phyloP scores from a whole-genome alignment of 495 filamentous ascomycete genomes.

The Trichoderma reesei region DNA sequence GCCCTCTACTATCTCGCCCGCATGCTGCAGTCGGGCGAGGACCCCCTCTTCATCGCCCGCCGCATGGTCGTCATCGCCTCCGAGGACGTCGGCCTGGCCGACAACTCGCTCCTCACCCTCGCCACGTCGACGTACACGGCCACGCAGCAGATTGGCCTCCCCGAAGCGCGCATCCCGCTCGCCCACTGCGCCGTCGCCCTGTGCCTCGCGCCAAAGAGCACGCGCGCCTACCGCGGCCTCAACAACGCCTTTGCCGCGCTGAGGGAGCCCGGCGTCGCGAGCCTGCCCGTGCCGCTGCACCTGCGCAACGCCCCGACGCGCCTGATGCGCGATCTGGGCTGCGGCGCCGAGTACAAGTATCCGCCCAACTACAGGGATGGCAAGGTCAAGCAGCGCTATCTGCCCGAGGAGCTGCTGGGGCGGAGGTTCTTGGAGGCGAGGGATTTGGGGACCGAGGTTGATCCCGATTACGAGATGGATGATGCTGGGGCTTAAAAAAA shows the following conservation, averaged over 20 bases:
- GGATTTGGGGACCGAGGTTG: slow-evolving; percentile 70
- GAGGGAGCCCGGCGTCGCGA: slow-evolving; percentile 67
- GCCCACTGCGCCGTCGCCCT: slow-evolving; percentile 82
- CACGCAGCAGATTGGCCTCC: slow-evolving; percentile 83
- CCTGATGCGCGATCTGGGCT: slow-evolving; percentile 86
- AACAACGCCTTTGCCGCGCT: slow-evolving; percentile 66
- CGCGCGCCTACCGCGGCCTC: slow-evolving; percentile 73
- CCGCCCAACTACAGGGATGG: slow-evolving; percentile 82
- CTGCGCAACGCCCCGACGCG: slow-evolving; percentile 84
- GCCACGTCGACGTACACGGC: slow-evolving; percentile 79
- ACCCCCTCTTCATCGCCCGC: slow-evolving; percentile 84
- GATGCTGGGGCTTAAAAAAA: too few species aligned
- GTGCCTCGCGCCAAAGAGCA: slow-evolving; percentile 73
- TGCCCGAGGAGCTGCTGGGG: slow-evolving; percentile 62
- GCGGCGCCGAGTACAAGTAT: slow-evolving; percentile 91
- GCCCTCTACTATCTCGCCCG: slow-evolving; percentile 87
- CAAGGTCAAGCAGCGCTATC: slow-evolving; percentile 79
- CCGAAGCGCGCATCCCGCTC: slow-evolving; percentile 86
- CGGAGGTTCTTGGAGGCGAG: slow-evolving; percentile 69
- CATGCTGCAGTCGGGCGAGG: slow-evolving; percentile 95
- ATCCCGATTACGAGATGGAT: slow-evolving; percentile 44
- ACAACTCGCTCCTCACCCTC: slow-evolving; percentile 73
- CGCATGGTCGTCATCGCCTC: slow-evolving; percentile 86
- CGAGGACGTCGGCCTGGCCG: slow-evolving; percentile 86
- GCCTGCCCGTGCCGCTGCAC: slow-evolving; percentile 74